phyloP scores from a whole-genome alignment of 1,284 basidiomycete genomes.

The Malassezia restricta region DNA sequence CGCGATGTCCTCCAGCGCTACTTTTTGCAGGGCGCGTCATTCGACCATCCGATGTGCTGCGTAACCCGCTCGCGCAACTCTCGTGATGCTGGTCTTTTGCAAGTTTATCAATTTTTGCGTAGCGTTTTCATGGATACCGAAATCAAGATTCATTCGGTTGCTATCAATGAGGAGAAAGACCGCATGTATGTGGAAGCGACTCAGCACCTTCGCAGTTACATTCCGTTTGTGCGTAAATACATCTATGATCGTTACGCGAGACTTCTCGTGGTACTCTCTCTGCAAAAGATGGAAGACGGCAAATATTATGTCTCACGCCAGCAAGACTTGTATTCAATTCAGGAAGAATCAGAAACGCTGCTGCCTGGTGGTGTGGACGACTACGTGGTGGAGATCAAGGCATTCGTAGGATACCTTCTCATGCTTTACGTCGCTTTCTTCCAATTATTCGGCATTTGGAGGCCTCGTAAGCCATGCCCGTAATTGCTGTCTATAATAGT shows the following conservation, averaged over 20 bases:
- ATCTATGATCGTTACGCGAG: background rate
- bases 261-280: slow-evolving; percentile 31
- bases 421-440: slow-evolving; percentile 4
- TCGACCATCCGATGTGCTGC: slow-evolving; percentile 41
- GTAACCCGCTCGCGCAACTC: slow-evolving; percentile 28
- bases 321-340: slow-evolving; percentile 28
- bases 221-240: slow-evolving; percentile 1
- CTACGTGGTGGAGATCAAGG: slow-evolving; percentile 2
- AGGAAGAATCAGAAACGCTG: slow-evolving; percentile 1
- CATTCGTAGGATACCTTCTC: slow-evolving; percentile 6
- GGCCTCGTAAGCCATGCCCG: background rate
- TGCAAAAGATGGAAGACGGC: slow-evolving; percentile 33
- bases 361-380: background rate
- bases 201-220: slow-evolving; percentile 24
- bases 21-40: slow-evolving; percentile 35
- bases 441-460: slow-evolving; percentile 13
- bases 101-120: slow-evolving; percentile 42
- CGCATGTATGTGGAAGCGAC: slow-evolving; percentile 18
- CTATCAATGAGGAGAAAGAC: slow-evolving; percentile 22
- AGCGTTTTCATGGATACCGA: slow-evolving; percentile 27
- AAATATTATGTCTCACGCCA: slow-evolving; percentile 41
- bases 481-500: too few relatives aligned
- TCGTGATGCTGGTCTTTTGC: slow-evolving; percentile 34
- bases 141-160: slow-evolving; percentile 30
- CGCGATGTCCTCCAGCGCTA: slow-evolving; percentile 29